Evolutionary conservation across 306 rosid species (phyloP).

Genomic region (Sophora flavescens): DNA sequence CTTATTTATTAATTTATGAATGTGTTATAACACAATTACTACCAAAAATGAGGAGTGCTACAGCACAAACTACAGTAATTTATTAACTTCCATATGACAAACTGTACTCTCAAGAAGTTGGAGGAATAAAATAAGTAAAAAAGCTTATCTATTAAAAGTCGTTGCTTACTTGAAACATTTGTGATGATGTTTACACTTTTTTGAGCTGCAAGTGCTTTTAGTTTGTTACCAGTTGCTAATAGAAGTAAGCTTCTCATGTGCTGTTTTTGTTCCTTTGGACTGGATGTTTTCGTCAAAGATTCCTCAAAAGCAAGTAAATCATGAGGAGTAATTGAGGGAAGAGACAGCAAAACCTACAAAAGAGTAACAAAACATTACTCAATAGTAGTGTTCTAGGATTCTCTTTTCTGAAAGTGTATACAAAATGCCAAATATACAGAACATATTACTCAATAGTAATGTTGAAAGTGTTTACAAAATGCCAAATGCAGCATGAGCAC

Average conservation of each 20-base stretch:
- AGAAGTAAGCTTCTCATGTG: constrained; percentile 85
- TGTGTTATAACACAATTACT: constrained; percentile 16
- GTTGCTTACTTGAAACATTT: constrained; percentile 85
- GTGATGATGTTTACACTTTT: constrained; percentile 86
- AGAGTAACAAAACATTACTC: constrained; percentile 35
- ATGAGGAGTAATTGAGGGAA: constrained; percentile 74
- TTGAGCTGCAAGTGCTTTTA: constrained; percentile 92
- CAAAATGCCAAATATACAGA: constrained; percentile 16
- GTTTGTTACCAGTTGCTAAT: constrained; percentile 86
- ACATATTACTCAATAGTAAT: constrained; percentile 32
- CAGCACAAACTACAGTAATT: constrained; percentile 25
- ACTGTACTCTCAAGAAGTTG: constrained; percentile 1
- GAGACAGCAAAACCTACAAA: constrained; percentile 77
- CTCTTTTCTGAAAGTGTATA: constrained; percentile 14
- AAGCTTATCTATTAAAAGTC: constrained; percentile 9
- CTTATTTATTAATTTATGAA: neutral
- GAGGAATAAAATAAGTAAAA: constrained; percentile 16
- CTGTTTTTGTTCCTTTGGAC: constrained; percentile 96
- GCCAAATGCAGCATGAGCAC: constrained; percentile 2
- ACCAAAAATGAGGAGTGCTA: constrained; percentile 8
- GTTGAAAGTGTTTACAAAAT: neutral
- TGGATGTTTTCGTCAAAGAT: constrained; percentile 81
- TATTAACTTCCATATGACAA: constrained; percentile 9
- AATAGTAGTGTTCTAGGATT: constrained; percentile 11
- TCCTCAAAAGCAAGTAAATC: constrained; percentile 94